Percentiles rank a stretch among this genome's conserved stretches.
These are phyloP conservation scores for Boletus barrowsii DNA, from an alignment of 768 basidiomycete genomes.

Conservation along the genomic window DNA sequence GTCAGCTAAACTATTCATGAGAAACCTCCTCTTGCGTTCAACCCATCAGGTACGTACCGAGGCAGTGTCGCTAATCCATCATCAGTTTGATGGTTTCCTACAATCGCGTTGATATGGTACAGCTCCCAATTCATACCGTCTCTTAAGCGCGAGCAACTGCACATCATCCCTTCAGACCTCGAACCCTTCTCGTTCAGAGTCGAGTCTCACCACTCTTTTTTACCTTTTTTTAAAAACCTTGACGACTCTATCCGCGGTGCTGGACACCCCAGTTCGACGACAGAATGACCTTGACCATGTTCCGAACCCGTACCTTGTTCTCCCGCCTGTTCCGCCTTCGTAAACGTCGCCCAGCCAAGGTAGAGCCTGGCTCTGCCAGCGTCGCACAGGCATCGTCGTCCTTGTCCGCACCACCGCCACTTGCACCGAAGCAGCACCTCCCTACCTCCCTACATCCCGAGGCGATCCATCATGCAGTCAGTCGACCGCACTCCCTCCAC, in stretches of 20 bases:
- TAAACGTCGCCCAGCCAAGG: constrained; percentile 6
- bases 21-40: too few relatives aligned
- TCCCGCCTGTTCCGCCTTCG: constrained; percentile 18
- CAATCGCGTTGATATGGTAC: constrained; percentile 3
- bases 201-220: background rate
- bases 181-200: background rate
- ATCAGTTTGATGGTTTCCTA: constrained; percentile 2
- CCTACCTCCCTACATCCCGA: background rate
- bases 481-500: background rate
- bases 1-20: too few relatives aligned
- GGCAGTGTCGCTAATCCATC: background rate
- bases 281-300: constrained; percentile 5
- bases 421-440: background rate
- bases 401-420: background rate
- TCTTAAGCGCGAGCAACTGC: constrained; percentile 1
- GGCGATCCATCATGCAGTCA: background rate
- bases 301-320: constrained; percentile 20
- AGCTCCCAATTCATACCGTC: background rate
- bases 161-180: background rate
- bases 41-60: too few relatives aligned
- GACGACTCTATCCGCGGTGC: constrained; percentile 7
- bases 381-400: too few relatives aligned
- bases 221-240: background rate
- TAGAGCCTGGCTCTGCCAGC: too few relatives aligned
- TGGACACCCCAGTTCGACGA: constrained; percentile 7